Conservation (phyloP, 208 protist species). For the Lotmaria passim region DNA sequence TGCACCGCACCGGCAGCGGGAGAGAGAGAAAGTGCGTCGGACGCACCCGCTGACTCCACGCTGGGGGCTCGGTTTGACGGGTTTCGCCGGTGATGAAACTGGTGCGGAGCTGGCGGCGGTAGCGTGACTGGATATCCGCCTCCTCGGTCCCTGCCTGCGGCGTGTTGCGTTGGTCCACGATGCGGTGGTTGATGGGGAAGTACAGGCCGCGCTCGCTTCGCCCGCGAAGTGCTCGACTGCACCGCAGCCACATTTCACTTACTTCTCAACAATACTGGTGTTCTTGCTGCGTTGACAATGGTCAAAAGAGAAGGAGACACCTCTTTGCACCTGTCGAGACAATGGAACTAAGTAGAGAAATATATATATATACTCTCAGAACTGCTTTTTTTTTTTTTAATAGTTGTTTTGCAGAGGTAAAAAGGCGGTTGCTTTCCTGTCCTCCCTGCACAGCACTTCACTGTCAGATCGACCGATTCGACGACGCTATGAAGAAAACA, state of each 20-base stretch:
- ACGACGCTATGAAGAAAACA: neutral
- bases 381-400: too few relatives aligned
- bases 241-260: constrained; percentile 40
- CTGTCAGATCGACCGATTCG: neutral
- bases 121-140: constrained; percentile 77
- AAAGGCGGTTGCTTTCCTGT: too few relatives aligned
- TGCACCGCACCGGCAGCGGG: constrained; percentile 66
- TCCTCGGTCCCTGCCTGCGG: constrained; percentile 42
- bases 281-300: too few relatives aligned
- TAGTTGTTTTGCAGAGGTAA: too few relatives aligned
- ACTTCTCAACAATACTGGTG: constrained; percentile 1
- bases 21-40: constrained; percentile 89
- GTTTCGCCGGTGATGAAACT: constrained; percentile 80
- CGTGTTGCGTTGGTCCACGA: constrained; percentile 72
- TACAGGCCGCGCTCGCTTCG: constrained; percentile 75
- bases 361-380: too few relatives aligned
- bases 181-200: constrained; percentile 91
- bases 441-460: neutral
- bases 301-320: too few relatives aligned
- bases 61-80: constrained; percentile 67
- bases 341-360: too few relatives aligned
- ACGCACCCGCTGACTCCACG: constrained; percentile 58
- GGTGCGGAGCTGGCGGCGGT: constrained; percentile 78
- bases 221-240: constrained; percentile 33
- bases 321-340: too few relatives aligned